Conservation (phyloP, 176 grass and related monocot species). For the Oryza coarctata region DNA sequence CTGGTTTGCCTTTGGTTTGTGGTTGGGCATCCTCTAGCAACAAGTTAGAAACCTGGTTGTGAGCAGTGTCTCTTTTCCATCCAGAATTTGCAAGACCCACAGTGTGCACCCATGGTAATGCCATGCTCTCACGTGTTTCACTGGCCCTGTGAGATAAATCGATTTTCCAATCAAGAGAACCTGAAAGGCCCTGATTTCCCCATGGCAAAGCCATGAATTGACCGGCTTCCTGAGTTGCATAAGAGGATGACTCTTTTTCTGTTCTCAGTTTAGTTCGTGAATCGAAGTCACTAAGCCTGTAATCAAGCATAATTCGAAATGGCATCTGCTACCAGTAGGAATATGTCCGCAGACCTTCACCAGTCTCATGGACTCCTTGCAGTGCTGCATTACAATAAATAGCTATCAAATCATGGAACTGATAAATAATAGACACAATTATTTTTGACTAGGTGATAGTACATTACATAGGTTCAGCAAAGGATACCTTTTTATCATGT, state of each 20-base stretch:
- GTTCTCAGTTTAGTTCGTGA: slow-evolving; percentile 3
- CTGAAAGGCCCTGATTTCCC: slow-evolving; percentile 16
- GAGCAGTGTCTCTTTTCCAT: slow-evolving; percentile 20
- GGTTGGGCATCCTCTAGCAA: slow-evolving; percentile 44
- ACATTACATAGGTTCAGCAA: not conserved
- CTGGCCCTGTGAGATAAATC: slow-evolving; percentile 10
- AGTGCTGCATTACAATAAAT: slow-evolving; percentile 33
- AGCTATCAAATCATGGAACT: slow-evolving; percentile 27
- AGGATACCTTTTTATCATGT: slow-evolving; percentile 43
- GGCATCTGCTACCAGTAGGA: slow-evolving; percentile 9
- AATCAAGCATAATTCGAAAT: slow-evolving; percentile 30
- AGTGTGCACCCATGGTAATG: slow-evolving; percentile 40
- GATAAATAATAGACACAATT: slow-evolving; percentile 21
- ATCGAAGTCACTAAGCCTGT: slow-evolving; percentile 13
- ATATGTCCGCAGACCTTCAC: slow-evolving; percentile 11
- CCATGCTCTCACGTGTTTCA: slow-evolving; percentile 33
- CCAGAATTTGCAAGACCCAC: slow-evolving; percentile 26
- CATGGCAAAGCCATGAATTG: slow-evolving; percentile 41
- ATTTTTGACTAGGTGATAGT: not conserved
- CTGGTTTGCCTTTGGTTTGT: not conserved
- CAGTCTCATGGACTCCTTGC: slow-evolving; percentile 11
- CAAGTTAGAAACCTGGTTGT: slow-evolving; percentile 36
- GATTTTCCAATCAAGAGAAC: slow-evolving; percentile 35
- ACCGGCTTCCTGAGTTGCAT: slow-evolving; percentile 8
- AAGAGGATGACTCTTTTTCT: slow-evolving; percentile 16